These are phyloP conservation scores for Raddia guianensis DNA, from an alignment of 176 grass and related monocot genomes.

Conservation along the genomic window DNA sequence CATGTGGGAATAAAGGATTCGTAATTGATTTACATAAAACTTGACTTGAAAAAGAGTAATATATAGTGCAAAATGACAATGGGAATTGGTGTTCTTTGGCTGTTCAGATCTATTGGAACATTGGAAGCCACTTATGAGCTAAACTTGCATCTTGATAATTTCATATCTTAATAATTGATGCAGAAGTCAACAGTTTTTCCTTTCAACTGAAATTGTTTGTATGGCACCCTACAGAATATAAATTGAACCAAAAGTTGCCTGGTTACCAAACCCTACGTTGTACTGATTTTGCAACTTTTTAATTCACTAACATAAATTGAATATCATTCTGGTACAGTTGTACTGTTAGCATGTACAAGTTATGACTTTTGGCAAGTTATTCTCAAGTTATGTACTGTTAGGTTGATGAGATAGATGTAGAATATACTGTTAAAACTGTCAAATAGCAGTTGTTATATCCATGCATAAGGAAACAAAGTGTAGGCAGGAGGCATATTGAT, in stretches of 20 bases:
- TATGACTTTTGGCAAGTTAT: background rate
- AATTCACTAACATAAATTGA: background rate
- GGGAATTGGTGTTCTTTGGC: background rate
- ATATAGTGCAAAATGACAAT: background rate
- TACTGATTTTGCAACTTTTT: background rate
- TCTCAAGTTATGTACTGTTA: background rate
- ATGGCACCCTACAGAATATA: background rate
- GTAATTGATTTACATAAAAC: background rate
- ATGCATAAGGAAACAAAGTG: background rate
- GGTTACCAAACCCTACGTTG: conserved; percentile 9
- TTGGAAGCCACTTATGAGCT: background rate
- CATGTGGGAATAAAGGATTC: background rate
- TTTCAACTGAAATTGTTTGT: background rate
- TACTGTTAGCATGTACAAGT: background rate
- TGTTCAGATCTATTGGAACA: background rate
- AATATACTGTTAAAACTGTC: conserved; percentile 1
- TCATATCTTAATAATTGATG: conserved; percentile 10
- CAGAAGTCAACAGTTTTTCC: background rate
- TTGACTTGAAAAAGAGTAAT: background rate
- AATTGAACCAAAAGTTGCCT: conserved; percentile 17
- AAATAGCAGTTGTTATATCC: background rate
- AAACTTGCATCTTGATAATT: background rate
- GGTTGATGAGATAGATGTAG: conserved; percentile 12
- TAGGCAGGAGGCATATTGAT: conserved; percentile 5
- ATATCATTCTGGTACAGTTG: no score